phyloP scores from a whole-genome alignment of 345 rosid species.

The Citrus reticulata region DNA sequence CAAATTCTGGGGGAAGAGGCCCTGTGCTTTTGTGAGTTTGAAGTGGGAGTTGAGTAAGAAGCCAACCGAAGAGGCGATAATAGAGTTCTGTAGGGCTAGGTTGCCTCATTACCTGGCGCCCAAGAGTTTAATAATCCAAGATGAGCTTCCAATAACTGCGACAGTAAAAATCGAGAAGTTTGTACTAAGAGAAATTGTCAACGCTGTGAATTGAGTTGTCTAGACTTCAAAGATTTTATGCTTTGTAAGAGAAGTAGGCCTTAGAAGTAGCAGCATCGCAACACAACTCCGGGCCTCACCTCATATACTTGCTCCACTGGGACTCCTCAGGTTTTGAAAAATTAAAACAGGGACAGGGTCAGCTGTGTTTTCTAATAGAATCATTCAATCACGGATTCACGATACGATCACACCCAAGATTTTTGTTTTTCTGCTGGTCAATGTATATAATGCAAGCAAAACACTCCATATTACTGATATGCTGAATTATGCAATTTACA shows the following conservation, averaged over 20 bases:
- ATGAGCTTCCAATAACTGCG: constrained; percentile 27
- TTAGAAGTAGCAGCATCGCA: neutral
- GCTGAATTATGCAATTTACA: neutral
- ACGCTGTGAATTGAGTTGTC: constrained; percentile 6
- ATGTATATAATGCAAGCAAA: neutral
- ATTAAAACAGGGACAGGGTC: too few relatives aligned
- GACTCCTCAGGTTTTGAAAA: too few relatives aligned
- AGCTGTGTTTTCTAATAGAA: too few relatives aligned
- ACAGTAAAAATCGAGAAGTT: constrained; percentile 24
- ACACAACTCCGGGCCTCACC: too few relatives aligned
- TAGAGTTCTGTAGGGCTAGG: constrained; percentile 15
- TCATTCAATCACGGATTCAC: too few relatives aligned
- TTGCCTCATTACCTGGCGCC: constrained; percentile 31
- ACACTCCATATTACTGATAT: neutral
- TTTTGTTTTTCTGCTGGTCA: too few relatives aligned
- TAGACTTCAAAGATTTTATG: neutral
- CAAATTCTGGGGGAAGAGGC: constrained; percentile 25
- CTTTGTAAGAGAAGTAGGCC: neutral
- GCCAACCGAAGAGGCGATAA: constrained; percentile 6
- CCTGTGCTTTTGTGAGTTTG: constrained; percentile 28
- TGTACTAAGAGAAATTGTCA: neutral
- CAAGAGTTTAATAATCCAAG: constrained; percentile 18
- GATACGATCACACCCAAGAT: too few relatives aligned
- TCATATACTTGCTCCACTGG: too few relatives aligned
- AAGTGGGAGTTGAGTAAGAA: neutral